Evolutionary conservation across 2,329 filamentous ascomycete genomes (phyloP), one percentile per base, ranked within the genome.

Genomic region (Alternaria solani): DNA sequence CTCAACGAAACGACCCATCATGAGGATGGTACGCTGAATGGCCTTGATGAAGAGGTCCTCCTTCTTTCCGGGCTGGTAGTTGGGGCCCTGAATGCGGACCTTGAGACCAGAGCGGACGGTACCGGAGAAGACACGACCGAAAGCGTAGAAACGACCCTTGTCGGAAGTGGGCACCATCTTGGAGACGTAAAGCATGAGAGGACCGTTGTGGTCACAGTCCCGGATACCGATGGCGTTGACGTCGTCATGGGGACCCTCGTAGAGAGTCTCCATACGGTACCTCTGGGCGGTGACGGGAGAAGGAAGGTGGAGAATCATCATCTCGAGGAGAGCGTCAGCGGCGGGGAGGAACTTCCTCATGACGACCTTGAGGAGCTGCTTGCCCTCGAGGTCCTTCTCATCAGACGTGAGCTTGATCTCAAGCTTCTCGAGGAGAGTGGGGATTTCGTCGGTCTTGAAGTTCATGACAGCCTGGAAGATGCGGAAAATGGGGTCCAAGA

Each of bases 91-190:
- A 82, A 99, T 99, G 84, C 95, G 95, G 89, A 99, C 95, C 91
- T 98, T 98, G 78, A 98, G 87, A 86, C 95, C 95, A 74, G 95
- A 98, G 79, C 88, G 88, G 86, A 97, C 95, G 81, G 94, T 98
- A 91, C 95, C 95, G 75, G 95, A 87, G 89, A 98, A 99, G 85
- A 99, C 95, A 96, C 95, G 95, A 86, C 95, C 95, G 86, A 99
- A 99, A 82, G 95, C 95, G 87, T 97, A 99, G 93, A 99, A 99
- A 86, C 95, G 94, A 84, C 95, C 95, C 91, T 97, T 98, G 81
- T 99, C 95, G 77, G 93, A 96, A 75, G 95, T 99, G 78, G 95
- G 95, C 80, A 99, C 95, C 95, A 99, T 99, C 93, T 99, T 99
- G 83, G 95, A 99, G 83, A 99, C 94, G 91, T 99, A 99, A 75